Evolutionary conservation across 1,284 basidiomycete species (phyloP).

Genomic region (Amylostereum chailletii): DNA sequence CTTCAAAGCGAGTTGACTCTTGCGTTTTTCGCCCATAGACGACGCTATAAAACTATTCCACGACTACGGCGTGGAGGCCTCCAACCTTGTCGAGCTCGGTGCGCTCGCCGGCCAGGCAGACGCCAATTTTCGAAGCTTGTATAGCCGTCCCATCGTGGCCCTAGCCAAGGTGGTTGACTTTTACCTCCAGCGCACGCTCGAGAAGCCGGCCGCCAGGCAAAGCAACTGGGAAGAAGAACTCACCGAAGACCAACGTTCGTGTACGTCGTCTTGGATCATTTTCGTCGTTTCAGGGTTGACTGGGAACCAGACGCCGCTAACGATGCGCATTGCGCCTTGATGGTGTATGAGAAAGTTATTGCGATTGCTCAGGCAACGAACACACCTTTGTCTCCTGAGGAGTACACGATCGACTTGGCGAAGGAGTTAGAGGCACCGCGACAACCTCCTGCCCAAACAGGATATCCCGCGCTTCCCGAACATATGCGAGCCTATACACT

Average conservation of each 20-base stretch:
- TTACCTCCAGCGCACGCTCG: constrained; percentile 38
- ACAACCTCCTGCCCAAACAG: constrained; percentile 8
- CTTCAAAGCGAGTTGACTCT: not conserved
- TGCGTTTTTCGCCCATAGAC: constrained; percentile 23
- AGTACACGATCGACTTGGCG: constrained; percentile 23
- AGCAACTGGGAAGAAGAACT: constrained; percentile 50
- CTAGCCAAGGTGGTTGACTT: constrained; percentile 44
- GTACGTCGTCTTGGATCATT: constrained; percentile 22
- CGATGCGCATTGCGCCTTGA: constrained; percentile 45
- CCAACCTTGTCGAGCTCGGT: constrained; percentile 49
- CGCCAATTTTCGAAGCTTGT: constrained; percentile 23
- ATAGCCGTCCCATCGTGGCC: constrained; percentile 39
- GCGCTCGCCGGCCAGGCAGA: constrained; percentile 41
- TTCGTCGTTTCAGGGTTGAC: not conserved
- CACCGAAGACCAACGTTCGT: constrained; percentile 34
- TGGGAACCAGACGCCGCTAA: constrained; percentile 45
- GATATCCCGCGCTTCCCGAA: constrained; percentile 25
- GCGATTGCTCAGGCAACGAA: constrained; percentile 24
- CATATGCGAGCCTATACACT: constrained; percentile 45
- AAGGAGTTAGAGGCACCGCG: constrained; percentile 2
- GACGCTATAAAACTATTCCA: constrained; percentile 53
- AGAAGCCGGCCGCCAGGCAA: constrained; percentile 41
- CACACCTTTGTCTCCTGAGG: constrained; percentile 17
- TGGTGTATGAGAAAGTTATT: constrained; percentile 35
- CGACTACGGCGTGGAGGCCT: constrained; percentile 45